These are phyloP conservation scores for Paraleonurus japonicus DNA, from an alignment of 257 asterid species.

Conservation along the genomic window DNA sequence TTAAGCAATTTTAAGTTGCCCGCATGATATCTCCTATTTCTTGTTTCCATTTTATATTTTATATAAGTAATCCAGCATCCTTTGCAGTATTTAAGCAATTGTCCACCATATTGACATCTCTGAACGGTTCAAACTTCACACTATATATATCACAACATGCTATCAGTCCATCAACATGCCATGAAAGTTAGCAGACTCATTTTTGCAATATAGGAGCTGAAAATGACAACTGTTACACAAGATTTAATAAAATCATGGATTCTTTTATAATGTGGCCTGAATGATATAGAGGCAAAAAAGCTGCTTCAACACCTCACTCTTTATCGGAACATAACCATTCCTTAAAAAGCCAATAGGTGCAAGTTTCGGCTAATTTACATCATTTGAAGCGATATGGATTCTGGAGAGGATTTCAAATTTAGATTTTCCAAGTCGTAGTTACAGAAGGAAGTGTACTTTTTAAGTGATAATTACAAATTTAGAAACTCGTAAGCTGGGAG, in stretches of 20 bases:
- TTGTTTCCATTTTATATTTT: not conserved
- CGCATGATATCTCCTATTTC: not conserved
- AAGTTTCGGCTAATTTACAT: not conserved
- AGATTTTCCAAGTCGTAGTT: not conserved
- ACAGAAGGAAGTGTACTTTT: not conserved
- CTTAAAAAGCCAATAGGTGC: not conserved
- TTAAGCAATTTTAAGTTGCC: not conserved
- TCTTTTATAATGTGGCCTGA: not conserved
- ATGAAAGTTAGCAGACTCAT: not conserved
- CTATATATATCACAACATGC: not conserved
- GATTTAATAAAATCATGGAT: not conserved
- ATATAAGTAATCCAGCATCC: not conserved
- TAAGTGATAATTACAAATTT: not conserved
- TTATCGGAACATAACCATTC: not conserved
- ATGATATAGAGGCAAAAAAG: not conserved
- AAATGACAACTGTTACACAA: not conserved
- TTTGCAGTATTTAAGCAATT: not conserved
- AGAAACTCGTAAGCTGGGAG: conserved; percentile 6
- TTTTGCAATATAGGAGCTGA: not conserved
- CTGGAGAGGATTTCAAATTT: not conserved
- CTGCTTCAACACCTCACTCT: not conserved
- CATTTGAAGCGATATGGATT: not conserved
- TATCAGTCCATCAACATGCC: not conserved
- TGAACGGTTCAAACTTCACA: not conserved
- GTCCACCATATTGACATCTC: not conserved